Evolutionary conservation across 1,284 basidiomycete species (phyloP).

Genomic region (Amylostereum areolatum): DNA sequence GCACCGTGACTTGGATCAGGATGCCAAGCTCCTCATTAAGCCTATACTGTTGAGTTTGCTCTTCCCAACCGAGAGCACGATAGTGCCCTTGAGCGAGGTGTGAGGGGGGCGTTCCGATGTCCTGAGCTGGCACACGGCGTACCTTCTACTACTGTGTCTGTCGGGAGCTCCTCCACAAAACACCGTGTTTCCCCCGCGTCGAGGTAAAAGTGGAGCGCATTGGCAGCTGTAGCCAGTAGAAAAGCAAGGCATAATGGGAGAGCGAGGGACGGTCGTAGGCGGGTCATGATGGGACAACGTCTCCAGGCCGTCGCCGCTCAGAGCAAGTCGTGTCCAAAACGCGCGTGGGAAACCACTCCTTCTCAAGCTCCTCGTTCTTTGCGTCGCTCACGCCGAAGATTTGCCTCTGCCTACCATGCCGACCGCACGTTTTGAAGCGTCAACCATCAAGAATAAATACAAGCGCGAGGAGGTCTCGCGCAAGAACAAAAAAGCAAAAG

Average conservation of each 20-base stretch:
- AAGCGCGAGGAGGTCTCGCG: conserved; percentile 74
- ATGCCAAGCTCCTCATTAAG: conserved; percentile 82
- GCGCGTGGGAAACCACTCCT: conserved; percentile 6
- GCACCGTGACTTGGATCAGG: conserved; percentile 83
- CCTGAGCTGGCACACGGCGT: conserved; percentile 21
- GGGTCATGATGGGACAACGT: conserved; percentile 18
- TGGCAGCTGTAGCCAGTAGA: conserved; percentile 32
- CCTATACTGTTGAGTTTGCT: conserved; percentile 62
- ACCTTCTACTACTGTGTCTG: conserved; percentile 96
- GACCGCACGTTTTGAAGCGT: conserved; percentile 51
- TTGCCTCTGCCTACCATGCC: conserved; percentile 32
- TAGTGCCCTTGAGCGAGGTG: conserved; percentile 84
- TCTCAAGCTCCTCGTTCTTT: neutral
- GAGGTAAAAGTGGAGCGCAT: conserved; percentile 87
- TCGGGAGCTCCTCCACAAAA: conserved; percentile 97
- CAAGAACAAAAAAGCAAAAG: conserved; percentile 77
- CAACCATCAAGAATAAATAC: conserved; percentile 76
- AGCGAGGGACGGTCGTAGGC: conserved; percentile 22
- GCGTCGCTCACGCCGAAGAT: neutral
- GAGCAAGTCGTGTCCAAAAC: conserved; percentile 15
- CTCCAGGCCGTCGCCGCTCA: no score
- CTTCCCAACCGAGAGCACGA: conserved; percentile 87
- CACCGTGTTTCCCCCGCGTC: conserved; percentile 90
- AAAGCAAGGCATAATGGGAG: conserved; percentile 34
- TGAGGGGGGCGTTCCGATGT: no score